Evolutionary conservation across 1,139 yeast species (phyloP).

Genomic region (Suhomyces taliae): DNA sequence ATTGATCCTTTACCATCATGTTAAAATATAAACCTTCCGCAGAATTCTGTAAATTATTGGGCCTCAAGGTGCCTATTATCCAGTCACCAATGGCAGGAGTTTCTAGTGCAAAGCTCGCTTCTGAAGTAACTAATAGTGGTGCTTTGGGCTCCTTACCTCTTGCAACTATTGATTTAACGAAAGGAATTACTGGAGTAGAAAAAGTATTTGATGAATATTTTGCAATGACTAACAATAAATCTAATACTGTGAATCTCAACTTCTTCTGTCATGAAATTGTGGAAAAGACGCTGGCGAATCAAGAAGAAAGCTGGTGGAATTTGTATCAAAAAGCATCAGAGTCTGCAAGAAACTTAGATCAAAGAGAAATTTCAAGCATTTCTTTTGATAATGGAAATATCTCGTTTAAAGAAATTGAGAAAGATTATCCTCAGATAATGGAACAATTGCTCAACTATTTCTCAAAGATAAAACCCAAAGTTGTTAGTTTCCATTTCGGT

Average conservation of each 20-base stretch:
- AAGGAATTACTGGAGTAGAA: constrained; percentile 12
- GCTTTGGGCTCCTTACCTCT: constrained; percentile 50
- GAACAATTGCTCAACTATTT: constrained; percentile 13
- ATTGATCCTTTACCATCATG: not conserved
- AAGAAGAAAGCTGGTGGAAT: constrained; percentile 26
- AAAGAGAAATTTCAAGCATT: not conserved
- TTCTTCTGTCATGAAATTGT: constrained; percentile 45
- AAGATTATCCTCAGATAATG: constrained; percentile 3
- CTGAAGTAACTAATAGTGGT: constrained; percentile 37
- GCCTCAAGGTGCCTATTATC: constrained; percentile 37
- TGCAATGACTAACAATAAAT: constrained; percentile 8
- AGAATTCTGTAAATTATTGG: constrained; percentile 13
- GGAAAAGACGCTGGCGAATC: constrained; percentile 17
- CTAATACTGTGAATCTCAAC: constrained; percentile 39
- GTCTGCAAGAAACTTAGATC: not conserved
- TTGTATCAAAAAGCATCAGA: constrained; percentile 13
- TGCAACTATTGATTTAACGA: constrained; percentile 31
- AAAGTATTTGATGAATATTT: constrained; percentile 17
- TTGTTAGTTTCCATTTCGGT: constrained; percentile 55
- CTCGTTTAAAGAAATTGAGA: constrained; percentile 37
- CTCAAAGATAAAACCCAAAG: constrained; percentile 14
- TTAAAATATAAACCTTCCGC: constrained; percentile 1
- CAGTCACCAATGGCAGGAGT: constrained; percentile 60
- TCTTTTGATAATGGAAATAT: constrained; percentile 28
- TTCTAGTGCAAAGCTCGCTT: constrained; percentile 41